These are phyloP conservation scores for Dipodascus geniculatus DNA, from an alignment of 805 yeast genomes.

Conservation along the genomic window DNA sequence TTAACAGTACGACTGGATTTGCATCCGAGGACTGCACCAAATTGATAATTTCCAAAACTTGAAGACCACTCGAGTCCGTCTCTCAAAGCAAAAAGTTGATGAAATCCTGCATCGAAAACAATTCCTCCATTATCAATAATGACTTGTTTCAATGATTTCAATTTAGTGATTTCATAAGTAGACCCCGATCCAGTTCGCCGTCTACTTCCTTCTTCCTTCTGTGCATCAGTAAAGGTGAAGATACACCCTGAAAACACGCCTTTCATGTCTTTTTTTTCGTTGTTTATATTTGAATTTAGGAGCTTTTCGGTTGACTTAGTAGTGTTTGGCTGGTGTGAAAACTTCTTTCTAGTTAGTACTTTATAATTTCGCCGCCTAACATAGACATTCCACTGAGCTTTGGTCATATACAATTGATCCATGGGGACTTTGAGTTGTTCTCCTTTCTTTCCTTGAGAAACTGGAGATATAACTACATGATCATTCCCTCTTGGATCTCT, in stretches of 20 bases:
- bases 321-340: neutral
- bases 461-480: neutral
- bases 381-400: slow-evolving; percentile 4
- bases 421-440: slow-evolving; percentile 1
- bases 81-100: slow-evolving; percentile 11
- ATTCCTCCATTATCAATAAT: slow-evolving; percentile 13
- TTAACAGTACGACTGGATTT: slow-evolving; percentile 55
- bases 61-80: slow-evolving; percentile 1
- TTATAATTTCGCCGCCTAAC: neutral
- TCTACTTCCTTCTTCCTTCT: neutral
- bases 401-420: slow-evolving; percentile 8
- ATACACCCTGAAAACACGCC: slow-evolving; percentile 3
- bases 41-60: slow-evolving; percentile 17
- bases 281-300: neutral
- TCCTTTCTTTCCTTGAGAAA: neutral
- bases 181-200: neutral
- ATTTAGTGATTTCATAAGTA: neutral
- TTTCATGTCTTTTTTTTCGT: slow-evolving; percentile 1
- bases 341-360: neutral
- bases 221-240: slow-evolving; percentile 4
- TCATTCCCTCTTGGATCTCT: slow-evolving; percentile 1
- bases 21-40: slow-evolving; percentile 57
- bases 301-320: no score
- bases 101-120: slow-evolving; percentile 12
- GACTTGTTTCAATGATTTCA: neutral